phyloP scores from a whole-genome alignment of 805 yeast species.

The Candida krabiensis region DNA sequence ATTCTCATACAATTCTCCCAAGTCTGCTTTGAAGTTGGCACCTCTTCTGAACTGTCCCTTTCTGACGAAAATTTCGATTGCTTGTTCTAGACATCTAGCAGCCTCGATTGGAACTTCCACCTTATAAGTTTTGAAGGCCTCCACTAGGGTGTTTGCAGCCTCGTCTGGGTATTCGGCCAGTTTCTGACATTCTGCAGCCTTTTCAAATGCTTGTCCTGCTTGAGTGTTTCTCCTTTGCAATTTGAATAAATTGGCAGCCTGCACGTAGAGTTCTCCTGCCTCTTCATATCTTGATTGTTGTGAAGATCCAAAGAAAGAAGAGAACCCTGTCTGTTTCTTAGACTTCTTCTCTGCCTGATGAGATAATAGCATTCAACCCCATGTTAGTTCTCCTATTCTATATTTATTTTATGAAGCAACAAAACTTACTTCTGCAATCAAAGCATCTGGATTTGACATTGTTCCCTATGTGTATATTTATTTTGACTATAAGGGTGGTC shows the following conservation, averaged over 20 bases:
- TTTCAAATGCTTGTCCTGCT: constrained; percentile 84
- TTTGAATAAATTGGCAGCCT: constrained; percentile 91
- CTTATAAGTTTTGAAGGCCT: constrained; percentile 85
- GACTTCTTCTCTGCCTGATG: constrained; percentile 67
- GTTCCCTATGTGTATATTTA: no score
- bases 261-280: constrained; percentile 85
- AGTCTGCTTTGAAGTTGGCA: constrained; percentile 89
- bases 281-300: constrained; percentile 74
- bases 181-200: constrained; percentile 79
- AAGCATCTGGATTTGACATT: constrained; percentile 36
- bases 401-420: no score
- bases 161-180: constrained; percentile 81
- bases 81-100: constrained; percentile 71
- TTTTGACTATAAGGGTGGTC: no score
- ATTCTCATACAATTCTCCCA: constrained; percentile 82
- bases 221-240: constrained; percentile 66
- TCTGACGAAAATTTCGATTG: constrained; percentile 79
- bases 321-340: constrained; percentile 65
- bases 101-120: constrained; percentile 73
- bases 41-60: constrained; percentile 96
- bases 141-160: constrained; percentile 86
- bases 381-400: no score
- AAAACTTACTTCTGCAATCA: constrained; percentile 33
- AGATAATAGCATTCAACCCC: no score
- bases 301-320: constrained; percentile 66